Evolutionary conservation across 345 rosid genomes (phyloP).

Genomic region (Leavenworthia alabamica): DNA sequence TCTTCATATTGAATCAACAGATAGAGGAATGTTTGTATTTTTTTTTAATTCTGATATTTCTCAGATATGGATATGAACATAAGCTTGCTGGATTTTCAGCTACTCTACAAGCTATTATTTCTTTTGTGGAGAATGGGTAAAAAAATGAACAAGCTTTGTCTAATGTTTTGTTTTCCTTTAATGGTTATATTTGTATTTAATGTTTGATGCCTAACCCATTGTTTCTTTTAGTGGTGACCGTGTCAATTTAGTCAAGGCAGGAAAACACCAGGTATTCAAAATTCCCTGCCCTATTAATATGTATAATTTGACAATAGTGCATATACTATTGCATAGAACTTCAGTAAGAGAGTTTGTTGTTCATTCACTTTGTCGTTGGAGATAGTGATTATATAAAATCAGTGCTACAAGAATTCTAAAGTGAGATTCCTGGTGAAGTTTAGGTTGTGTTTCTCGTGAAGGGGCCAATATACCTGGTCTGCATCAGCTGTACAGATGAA

Average conservation of each 20-base stretch:
- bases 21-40: not conserved
- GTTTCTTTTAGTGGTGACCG: conserved; percentile 59
- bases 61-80: conserved; percentile 96
- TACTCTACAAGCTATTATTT: conserved; percentile 95
- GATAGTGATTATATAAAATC: not conserved
- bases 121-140: conserved; percentile 94
- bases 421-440: conserved; percentile 2
- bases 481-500: conserved; percentile 97
- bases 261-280: conserved; percentile 73
- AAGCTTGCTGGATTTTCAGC: conserved; percentile 99
- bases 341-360: not conserved
- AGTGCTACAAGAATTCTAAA: not conserved
- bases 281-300: not conserved
- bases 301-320: not conserved
- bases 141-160: conserved; percentile 20
- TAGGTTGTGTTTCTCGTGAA: conserved; percentile 97
- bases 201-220: conserved; percentile 20
- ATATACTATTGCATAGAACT: not conserved
- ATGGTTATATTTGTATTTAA: not conserved
- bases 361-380: not conserved
- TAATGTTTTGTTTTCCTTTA: not conserved
- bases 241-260: conserved; percentile 77
- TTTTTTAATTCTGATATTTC: conserved; percentile 7
- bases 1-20: not conserved
- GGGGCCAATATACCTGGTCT: conserved; percentile 94